A percentile compares a stretch with the other conserved stretches of the same genome.
Evolutionary conservation across 192 early-diverging fungal genomes (phyloP).

Genomic region (Coemansia sp.): DNA sequence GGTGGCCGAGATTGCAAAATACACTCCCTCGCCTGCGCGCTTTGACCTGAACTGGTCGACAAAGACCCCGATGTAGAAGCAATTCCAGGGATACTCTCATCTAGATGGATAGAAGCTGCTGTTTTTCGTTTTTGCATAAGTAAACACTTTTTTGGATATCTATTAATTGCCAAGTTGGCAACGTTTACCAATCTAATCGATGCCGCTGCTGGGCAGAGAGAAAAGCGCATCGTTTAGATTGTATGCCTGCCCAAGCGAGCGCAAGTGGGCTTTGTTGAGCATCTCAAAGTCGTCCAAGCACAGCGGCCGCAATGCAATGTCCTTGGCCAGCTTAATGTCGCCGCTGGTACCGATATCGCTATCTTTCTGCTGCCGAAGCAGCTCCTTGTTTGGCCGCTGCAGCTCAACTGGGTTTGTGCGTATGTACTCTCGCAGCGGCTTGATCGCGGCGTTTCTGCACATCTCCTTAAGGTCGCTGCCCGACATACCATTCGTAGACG

Average conservation of each 20-base stretch:
- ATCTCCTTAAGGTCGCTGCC: conserved; percentile 98
- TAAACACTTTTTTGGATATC: not conserved
- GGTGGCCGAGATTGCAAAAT: conserved; percentile 58
- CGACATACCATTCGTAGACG: conserved; percentile 78
- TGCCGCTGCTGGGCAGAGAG: not conserved
- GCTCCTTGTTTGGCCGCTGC: conserved; percentile 23
- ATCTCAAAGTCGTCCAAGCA: conserved; percentile 40
- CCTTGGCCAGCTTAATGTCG: not conserved
- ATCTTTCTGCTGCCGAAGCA: not conserved
- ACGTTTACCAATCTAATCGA: not conserved
- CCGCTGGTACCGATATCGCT: not conserved
- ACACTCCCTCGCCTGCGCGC: conserved; percentile 53
- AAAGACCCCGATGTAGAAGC: not conserved
- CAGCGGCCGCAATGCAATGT: conserved; percentile 36
- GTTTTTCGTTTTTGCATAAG: not conserved
- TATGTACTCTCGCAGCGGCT: conserved; percentile 87
- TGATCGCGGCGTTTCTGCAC: conserved; percentile 95
- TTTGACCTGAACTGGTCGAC: conserved; percentile 59
- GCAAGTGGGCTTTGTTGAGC: conserved; percentile 20
- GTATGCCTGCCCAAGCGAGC: conserved; percentile 40
- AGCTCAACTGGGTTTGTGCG: conserved; percentile 55
- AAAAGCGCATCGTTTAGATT: conserved; percentile 37
- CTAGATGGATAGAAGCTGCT: not conserved
- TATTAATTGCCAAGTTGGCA: no score
- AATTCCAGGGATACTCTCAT: not conserved